These are phyloP conservation scores for Aspergillus ruber DNA, from an alignment of 2,329 filamentous ascomycete genomes.

Conservation along the genomic window DNA sequence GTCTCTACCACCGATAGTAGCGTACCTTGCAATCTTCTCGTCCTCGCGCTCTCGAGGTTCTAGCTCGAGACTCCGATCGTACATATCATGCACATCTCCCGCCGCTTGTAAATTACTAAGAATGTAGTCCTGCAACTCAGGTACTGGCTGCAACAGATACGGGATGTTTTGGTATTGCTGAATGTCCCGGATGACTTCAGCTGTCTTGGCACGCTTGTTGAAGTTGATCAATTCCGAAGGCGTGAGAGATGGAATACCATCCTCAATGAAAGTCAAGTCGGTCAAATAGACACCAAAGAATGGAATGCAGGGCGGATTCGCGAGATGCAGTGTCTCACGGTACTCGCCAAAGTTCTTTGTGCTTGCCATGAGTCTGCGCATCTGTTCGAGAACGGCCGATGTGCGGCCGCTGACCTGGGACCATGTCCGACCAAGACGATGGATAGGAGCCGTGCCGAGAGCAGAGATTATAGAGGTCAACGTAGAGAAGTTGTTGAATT, in stretches of 20 bases:
- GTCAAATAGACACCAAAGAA: constrained; percentile 98
- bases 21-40: constrained; percentile 97
- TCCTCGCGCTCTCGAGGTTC: constrained; percentile 96
- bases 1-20: constrained; percentile 26
- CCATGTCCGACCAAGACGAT: constrained; percentile 90
- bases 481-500: constrained; percentile 93
- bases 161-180: constrained; percentile 98
- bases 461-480: constrained; percentile 97
- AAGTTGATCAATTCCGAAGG: constrained; percentile 98
- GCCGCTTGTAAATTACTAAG: constrained; percentile 92
- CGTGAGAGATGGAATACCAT: constrained; percentile 93
- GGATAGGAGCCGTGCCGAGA: constrained; percentile 87
- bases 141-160: constrained; percentile 83
- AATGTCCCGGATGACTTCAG: constrained; percentile 96
- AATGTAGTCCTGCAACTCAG: constrained; percentile 94
- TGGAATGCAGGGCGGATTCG: constrained; percentile 93
- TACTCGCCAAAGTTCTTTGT: constrained; percentile 99
- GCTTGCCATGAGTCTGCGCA: constrained; percentile 92
- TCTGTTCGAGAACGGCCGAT: constrained; percentile 71
- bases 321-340: constrained; percentile 81
- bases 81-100: constrained; percentile 98
- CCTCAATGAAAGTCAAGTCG: constrained; percentile 96
- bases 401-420: constrained; percentile 84
- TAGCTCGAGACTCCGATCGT: constrained; percentile 88
- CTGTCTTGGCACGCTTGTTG: constrained; percentile 94